Percentiles rank a stretch among this genome's conserved stretches.
These are phyloP conservation scores for Tetrahymena thermophila DNA, from an alignment of 73 alveolate genomes.

Conservation along the genomic window DNA sequence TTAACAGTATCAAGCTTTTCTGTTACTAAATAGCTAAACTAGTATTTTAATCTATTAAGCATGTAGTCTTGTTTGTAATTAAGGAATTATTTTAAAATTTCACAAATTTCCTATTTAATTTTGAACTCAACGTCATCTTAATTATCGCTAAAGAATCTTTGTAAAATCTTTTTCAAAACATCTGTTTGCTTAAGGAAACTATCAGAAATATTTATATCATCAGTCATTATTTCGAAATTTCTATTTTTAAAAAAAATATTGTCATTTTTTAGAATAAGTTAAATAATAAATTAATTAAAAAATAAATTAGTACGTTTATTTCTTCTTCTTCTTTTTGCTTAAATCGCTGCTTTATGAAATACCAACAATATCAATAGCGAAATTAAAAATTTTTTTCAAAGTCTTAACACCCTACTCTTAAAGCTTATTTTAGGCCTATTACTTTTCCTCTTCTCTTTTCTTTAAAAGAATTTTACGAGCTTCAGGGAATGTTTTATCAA, in stretches of 20 bases:
- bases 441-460: slow-evolving; percentile 25
- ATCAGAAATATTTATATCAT: slow-evolving; percentile 13
- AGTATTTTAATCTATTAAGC: slow-evolving; percentile 10
- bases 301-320: not conserved
- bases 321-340: slow-evolving; percentile 23
- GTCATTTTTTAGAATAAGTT: not conserved
- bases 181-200: slow-evolving; percentile 29
- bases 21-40: slow-evolving; percentile 7
- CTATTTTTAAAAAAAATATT: not conserved
- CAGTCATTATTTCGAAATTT: not conserved
- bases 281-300: not conserved
- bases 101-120: slow-evolving; percentile 41
- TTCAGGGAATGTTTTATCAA: slow-evolving; percentile 41
- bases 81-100: slow-evolving; percentile 13
- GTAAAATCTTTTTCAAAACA: slow-evolving; percentile 28
- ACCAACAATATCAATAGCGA: slow-evolving; percentile 6
- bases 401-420: not conserved
- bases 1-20: not conserved
- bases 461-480: slow-evolving; percentile 15
- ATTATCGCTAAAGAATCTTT: slow-evolving; percentile 10
- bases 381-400: not conserved
- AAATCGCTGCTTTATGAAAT: slow-evolving; percentile 9
- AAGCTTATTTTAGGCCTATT: not conserved
- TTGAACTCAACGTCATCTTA: slow-evolving; percentile 14
- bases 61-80: slow-evolving; percentile 30